Conservation (phyloP, 1,284 basidiomycete species). For the Sporisorium graminicola region DNA sequence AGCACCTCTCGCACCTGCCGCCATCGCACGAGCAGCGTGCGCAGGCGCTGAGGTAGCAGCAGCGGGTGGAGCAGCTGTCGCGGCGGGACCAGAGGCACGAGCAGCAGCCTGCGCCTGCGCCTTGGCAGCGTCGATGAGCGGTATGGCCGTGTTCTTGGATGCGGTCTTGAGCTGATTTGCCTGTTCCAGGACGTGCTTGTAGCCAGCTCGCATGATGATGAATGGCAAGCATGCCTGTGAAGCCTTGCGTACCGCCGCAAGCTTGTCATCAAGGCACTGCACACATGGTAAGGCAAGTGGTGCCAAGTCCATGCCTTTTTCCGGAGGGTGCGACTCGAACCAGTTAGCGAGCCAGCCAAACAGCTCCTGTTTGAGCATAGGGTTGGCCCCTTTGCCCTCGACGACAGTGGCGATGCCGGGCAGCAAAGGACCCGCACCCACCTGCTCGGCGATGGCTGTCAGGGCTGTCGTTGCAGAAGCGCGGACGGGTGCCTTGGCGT, state of each 20-base stretch:
- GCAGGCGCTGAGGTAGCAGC: conserved; percentile 16
- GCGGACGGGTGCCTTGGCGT: conserved; percentile 91
- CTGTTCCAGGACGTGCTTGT: conserved; percentile 87
- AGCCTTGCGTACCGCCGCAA: conserved; percentile 88
- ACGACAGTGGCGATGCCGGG: conserved; percentile 82
- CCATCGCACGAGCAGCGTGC: conserved; percentile 12
- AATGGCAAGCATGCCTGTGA: conserved; percentile 85
- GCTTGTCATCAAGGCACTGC: conserved; percentile 89
- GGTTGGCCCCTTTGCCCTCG: conserved; percentile 82
- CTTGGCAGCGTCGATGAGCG: conserved; percentile 81
- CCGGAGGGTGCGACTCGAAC: conserved; percentile 77
- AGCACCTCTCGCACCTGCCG: conserved; percentile 12
- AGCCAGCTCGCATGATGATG: conserved; percentile 83
- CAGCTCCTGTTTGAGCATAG: conserved; percentile 85
- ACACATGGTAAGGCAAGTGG: conserved; percentile 81
- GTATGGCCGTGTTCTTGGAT: conserved; percentile 84
- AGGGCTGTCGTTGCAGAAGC: conserved; percentile 82
- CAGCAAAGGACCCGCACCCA: conserved; percentile 85
- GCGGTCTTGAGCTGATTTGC: conserved; percentile 90
- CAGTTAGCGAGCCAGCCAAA: conserved; percentile 87
- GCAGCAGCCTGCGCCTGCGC: conserved; percentile 48
- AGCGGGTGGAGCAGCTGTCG: conserved; percentile 29
- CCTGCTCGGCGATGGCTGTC: conserved; percentile 84
- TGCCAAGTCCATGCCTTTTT: conserved; percentile 78
- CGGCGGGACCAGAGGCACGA: conserved; percentile 54